phyloP scores from a whole-genome alignment of 2,329 filamentous ascomycete species.

The Dryadomyces sulphureus region DNA sequence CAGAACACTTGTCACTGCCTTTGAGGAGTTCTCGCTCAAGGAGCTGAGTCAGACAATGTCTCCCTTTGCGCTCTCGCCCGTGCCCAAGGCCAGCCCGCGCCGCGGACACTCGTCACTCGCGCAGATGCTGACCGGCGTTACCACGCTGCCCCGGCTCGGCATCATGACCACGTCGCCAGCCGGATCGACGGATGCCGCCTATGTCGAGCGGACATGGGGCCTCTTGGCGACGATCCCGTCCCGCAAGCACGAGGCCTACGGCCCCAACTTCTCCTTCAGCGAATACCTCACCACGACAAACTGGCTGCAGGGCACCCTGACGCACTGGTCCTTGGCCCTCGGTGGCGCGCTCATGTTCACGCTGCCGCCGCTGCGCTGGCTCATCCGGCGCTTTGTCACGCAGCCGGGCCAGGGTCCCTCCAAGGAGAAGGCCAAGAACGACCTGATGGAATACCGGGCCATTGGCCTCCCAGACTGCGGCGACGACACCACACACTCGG shows the following conservation, averaged over 20 bases:
- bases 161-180: conserved; percentile 38
- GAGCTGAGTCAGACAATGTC: conserved; percentile 28
- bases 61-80: conserved; percentile 44
- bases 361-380: conserved; percentile 26
- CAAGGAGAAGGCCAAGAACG: conserved; percentile 36
- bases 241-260: conserved; percentile 35
- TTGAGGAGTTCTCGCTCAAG: conserved; percentile 35
- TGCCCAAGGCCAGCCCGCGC: conserved; percentile 25
- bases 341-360: conserved; percentile 28
- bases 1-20: conserved; percentile 46
- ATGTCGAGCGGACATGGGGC: conserved; percentile 50
- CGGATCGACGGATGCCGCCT: conserved; percentile 32
- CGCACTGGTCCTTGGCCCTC: conserved; percentile 33
- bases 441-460: conserved; percentile 48
- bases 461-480: conserved; percentile 44
- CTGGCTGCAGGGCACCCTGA: conserved; percentile 30
- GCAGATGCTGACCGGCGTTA: conserved; percentile 33
- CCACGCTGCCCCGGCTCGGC: conserved; percentile 35
- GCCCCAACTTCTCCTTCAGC: conserved; percentile 42
- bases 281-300: conserved; percentile 38
- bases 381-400: conserved; percentile 28
- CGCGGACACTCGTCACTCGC: conserved; percentile 21
- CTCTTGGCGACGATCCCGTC: conserved; percentile 31
- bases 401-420: conserved; percentile 41
- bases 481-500: conserved; percentile 7